Evolutionary conservation across 1,139 yeast species (phyloP).

Genomic region (Saccharomyces uvarum): DNA sequence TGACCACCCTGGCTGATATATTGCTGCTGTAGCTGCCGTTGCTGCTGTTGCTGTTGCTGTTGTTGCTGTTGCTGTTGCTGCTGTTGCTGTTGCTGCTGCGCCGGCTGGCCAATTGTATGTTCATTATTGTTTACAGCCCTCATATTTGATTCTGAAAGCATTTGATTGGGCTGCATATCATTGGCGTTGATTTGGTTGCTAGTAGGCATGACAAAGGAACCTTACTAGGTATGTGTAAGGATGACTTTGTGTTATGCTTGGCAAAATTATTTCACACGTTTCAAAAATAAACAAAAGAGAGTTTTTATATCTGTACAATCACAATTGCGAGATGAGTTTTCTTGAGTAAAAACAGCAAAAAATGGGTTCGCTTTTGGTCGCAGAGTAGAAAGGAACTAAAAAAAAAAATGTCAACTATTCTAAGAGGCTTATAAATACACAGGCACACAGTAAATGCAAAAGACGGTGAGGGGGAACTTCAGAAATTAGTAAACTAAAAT

Average conservation of each 20-base stretch:
- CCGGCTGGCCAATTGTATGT: constrained; percentile 1
- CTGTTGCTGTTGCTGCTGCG: constrained; percentile 1
- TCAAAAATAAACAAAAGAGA: background rate
- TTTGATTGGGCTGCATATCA: background rate
- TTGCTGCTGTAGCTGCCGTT: constrained; percentile 3
- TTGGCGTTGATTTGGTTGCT: background rate
- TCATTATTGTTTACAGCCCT: background rate
- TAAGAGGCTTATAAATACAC: background rate
- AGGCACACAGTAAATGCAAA: background rate
- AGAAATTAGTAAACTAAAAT: background rate
- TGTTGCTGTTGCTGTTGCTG: constrained; percentile 7
- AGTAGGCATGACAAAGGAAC: background rate
- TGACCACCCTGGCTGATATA: constrained; percentile 7
- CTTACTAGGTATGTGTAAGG: background rate
- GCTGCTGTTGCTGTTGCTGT: constrained; percentile 7
- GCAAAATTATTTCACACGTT: background rate
- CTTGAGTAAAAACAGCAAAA: background rate
- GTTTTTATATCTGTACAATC: background rate
- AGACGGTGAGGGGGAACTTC: background rate
- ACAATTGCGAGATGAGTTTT: background rate
- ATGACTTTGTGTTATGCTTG: background rate
- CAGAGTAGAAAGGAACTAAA: background rate
- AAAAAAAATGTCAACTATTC: background rate
- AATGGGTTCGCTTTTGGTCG: background rate
- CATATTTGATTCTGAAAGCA: background rate